Evolutionary conservation across 1,284 basidiomycete genomes (phyloP).

Genomic region (Malassezia nana): DNA sequence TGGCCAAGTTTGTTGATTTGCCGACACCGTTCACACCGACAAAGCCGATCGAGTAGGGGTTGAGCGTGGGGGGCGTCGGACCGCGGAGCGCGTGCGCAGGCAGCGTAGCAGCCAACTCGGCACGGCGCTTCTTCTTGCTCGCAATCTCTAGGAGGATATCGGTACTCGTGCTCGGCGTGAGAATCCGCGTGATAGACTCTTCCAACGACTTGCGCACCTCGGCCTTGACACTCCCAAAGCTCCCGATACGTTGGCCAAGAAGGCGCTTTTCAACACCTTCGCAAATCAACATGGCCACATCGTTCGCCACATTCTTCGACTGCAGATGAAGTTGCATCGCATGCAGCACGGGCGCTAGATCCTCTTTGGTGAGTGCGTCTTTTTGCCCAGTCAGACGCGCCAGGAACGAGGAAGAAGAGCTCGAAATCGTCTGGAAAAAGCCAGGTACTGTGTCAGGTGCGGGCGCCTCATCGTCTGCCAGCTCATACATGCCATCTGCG

Average conservation of each 20-base stretch:
- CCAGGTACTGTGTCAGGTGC: background rate
- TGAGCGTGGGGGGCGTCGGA: constrained; percentile 57
- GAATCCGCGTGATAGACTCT: constrained; percentile 75
- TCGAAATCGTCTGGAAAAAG: constrained; percentile 14
- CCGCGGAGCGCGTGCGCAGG: constrained; percentile 43
- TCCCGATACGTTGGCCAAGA: constrained; percentile 59
- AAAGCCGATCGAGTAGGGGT: constrained; percentile 87
- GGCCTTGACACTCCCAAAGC: constrained; percentile 57
- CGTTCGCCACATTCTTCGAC: constrained; percentile 95
- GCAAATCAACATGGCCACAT: constrained; percentile 87
- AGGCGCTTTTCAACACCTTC: constrained; percentile 80
- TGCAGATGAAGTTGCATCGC: constrained; percentile 96
- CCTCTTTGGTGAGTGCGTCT: constrained; percentile 63
- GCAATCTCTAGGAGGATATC: constrained; percentile 70
- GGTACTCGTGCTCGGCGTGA: constrained; percentile 92
- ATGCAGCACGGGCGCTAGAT: constrained; percentile 75
- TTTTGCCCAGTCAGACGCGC: constrained; percentile 61
- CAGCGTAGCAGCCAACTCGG: constrained; percentile 21
- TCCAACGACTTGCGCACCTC: constrained; percentile 77
- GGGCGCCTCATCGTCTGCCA: constrained; percentile 67
- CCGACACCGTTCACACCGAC: constrained; percentile 99
- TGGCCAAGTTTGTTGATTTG: constrained; percentile 94
- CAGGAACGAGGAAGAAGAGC: constrained; percentile 24
- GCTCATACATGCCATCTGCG: constrained; percentile 79
- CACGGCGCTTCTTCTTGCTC: constrained; percentile 49